These are phyloP conservation scores for Rhizopogon vesiculosus DNA, from an alignment of 768 basidiomycete species.

Conservation along the genomic window DNA sequence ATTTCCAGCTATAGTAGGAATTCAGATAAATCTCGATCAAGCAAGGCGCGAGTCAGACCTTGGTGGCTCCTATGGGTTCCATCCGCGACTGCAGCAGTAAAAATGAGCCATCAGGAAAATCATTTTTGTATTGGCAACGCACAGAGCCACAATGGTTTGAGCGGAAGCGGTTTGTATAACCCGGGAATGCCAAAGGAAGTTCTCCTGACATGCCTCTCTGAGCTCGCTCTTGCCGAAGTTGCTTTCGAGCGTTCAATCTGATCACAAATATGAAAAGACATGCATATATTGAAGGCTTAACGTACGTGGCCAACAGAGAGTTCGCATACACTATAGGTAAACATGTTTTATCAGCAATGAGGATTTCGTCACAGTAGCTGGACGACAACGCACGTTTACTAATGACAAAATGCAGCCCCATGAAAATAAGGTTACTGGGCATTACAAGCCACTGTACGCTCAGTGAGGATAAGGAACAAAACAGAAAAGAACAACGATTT, in stretches of 20 bases:
- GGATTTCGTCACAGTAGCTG: background rate
- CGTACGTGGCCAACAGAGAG: conserved; percentile 42
- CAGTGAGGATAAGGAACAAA: background rate
- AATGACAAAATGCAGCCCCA: conserved; percentile 51
- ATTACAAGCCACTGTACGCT: conserved; percentile 38
- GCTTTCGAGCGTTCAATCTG: conserved; percentile 35
- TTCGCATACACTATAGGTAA: conserved; percentile 41
- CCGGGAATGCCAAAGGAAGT: conserved; percentile 19
- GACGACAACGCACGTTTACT: conserved; percentile 35
- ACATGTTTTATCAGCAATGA: background rate
- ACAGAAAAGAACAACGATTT: background rate
- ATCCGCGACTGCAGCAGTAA: conserved; percentile 6
- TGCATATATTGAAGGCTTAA: background rate
- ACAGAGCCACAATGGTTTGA: background rate
- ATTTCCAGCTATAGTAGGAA: conserved; percentile 18
- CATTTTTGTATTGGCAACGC: background rate
- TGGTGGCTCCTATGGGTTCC: conserved; percentile 13
- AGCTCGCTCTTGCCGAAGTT: conserved; percentile 22
- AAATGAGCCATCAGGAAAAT: background rate
- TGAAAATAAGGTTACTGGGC: conserved; percentile 44
- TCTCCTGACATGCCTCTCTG: conserved; percentile 25
- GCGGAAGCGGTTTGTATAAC: conserved; percentile 17
- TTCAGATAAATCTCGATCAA: background rate
- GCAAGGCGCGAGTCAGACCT: conserved; percentile 9
- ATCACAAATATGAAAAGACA: background rate